Evolutionary conservation across 495 filamentous ascomycete species (phyloP), one percentile per base, ranked within the genome.

Genomic region (Penicillium soppii): DNA sequence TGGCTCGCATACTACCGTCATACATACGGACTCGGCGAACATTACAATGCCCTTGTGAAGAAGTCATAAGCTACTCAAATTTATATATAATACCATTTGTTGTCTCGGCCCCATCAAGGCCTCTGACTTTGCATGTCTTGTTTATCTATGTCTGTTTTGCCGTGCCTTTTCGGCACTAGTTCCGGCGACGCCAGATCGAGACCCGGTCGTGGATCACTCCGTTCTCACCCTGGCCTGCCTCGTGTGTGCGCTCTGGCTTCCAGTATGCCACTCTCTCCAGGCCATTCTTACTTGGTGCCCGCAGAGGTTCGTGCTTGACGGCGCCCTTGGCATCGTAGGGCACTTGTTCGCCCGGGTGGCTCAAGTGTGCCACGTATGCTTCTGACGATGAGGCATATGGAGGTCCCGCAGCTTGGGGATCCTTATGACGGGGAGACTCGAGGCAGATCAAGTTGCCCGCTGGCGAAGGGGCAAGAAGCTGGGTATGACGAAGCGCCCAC

Each of bases 1-100:
- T 98, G 94, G 94, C 69, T 98, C 68, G 92, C 90, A 19, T 98
- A 97, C 70, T 97, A 97, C 70, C 76, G 87, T 53, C 91, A 97
- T 72, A 84, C 85, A 44, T 97, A 90, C 73, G 91, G 91, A 2
- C 73, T 97, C 15, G 94, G 94, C 10, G 92, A 97, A 76, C 94
- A 98, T 72, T 98, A 97, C 71, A 98, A 97, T 63, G 95, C 92
- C 19, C 71, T 98, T 25, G 53, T 59, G 29, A 69, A 67, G 51
- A 47, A 59, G 23, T 39, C 52, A 4, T 65, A 55, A 57, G 26
- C 7, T 35, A 44, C 19, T 27, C 23, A 20, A 35, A 19, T 12
- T 43, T 19, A 40, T 21, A 40, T 21, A 40, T 25, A 26, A 53
- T 26, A 13, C 41, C 44, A 40, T 47, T 53, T 47, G 9, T 39